Evolutionary conservation across 352 stramenopile species (phyloP).

Genomic region (Phytophthora sp.): DNA sequence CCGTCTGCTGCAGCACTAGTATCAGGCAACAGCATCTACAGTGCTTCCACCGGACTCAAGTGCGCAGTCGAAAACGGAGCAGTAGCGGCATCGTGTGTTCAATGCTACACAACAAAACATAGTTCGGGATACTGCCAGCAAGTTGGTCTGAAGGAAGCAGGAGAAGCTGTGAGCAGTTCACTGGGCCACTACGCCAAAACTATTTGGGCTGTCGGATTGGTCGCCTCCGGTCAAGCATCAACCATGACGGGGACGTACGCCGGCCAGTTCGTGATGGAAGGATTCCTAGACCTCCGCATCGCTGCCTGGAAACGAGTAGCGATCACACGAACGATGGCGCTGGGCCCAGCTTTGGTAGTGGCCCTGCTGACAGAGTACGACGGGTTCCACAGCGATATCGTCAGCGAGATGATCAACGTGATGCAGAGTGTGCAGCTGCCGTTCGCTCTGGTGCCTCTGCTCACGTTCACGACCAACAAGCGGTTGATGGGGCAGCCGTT

Average conservation of each 20-base stretch:
- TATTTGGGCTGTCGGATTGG: slow-evolving; percentile 91
- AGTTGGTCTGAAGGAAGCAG: slow-evolving; percentile 78
- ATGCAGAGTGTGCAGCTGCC: slow-evolving; percentile 90
- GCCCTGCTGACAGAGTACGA: slow-evolving; percentile 51
- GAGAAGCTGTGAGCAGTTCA: slow-evolving; percentile 63
- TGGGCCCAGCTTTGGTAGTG: slow-evolving; percentile 78
- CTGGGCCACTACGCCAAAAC: slow-evolving; percentile 67
- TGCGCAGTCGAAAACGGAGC: slow-evolving; percentile 38
- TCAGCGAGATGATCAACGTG: slow-evolving; percentile 83
- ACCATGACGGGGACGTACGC: slow-evolving; percentile 96
- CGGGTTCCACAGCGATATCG: slow-evolving; percentile 44
- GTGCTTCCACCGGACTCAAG: slow-evolving; percentile 47
- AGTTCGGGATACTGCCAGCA: slow-evolving; percentile 72
- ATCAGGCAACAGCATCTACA: slow-evolving; percentile 67
- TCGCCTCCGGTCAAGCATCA: slow-evolving; percentile 90
- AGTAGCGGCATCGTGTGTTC: slow-evolving; percentile 27
- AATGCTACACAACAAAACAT: slow-evolving; percentile 44
- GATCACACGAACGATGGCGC: slow-evolving; percentile 87
- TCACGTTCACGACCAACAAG: slow-evolving; percentile 72
- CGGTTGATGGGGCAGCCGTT: slow-evolving; percentile 65
- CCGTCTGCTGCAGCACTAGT: slow-evolving; percentile 47
- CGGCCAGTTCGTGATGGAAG: slow-evolving; percentile 96
- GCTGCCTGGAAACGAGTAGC: slow-evolving; percentile 82
- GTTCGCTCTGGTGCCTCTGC: slow-evolving; percentile 84
- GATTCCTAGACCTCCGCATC: slow-evolving; percentile 89